Conservation (phyloP, 2,329 filamentous ascomycete genomes). For the Xylaria polymorpha region DNA sequence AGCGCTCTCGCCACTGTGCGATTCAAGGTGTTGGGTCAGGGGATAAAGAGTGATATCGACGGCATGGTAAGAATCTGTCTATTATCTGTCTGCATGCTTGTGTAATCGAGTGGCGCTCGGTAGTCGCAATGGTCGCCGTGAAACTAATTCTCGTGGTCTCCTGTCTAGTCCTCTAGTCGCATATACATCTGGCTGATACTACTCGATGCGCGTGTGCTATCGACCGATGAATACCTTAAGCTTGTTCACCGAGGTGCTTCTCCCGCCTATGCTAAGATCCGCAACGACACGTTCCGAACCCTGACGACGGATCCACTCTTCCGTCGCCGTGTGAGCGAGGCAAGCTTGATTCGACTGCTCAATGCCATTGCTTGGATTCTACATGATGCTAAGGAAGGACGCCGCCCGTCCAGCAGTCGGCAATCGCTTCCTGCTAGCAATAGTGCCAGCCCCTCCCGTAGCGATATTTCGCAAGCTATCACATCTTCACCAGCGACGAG, state of each 20-base stretch:
- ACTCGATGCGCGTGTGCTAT: conserved; percentile 84
- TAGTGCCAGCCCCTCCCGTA: conserved; percentile 54
- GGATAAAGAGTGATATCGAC: conserved; percentile 80
- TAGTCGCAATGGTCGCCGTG: background rate
- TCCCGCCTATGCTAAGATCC: conserved; percentile 95
- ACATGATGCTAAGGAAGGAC: conserved; percentile 76
- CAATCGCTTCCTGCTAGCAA: conserved; percentile 48
- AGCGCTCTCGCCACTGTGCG: conserved; percentile 76
- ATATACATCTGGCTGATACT: conserved; percentile 98
- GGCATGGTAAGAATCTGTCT: conserved; percentile 73
- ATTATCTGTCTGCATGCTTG: conserved; percentile 1
- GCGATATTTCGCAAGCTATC: conserved; percentile 55
- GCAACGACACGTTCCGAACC: conserved; percentile 97
- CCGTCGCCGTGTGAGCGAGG: conserved; percentile 93
- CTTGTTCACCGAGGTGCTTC: conserved; percentile 94
- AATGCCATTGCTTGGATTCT: conserved; percentile 96
- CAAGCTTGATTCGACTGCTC: conserved; percentile 90
- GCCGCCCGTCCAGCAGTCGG: conserved; percentile 49
- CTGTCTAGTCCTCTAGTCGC: conserved; percentile 80
- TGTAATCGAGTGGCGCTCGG: background rate
- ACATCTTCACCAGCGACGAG: conserved; percentile 59
- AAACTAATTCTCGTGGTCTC: conserved; percentile 14
- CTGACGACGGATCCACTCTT: conserved; percentile 97
- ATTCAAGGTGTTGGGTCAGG: conserved; percentile 78
- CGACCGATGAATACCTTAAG: conserved; percentile 87